Evolutionary conservation across 2,329 filamentous ascomycete species (phyloP), one percentile per base, ranked within the genome.

Genomic region (Endoconidiophora polonica): DNA sequence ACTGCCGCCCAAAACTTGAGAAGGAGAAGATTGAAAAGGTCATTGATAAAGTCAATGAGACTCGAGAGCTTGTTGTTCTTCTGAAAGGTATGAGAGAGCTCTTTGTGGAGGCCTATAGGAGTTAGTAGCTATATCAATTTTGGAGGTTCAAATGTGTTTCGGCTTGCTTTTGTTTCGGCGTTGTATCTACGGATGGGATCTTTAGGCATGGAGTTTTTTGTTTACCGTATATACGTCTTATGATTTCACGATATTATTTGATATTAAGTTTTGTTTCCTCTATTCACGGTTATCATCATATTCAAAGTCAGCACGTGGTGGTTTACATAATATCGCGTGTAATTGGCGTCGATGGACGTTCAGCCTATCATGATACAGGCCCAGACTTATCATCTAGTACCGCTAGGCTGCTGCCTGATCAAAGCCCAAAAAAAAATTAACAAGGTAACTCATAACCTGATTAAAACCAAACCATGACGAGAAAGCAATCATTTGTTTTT

Each of bases 1-100:
- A 85, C 57, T 83, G 81, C 58, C 73, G 83, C 60, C 91, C 91
- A 10, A 90, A 86, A 66, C 68, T 94, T 55, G 84, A 93, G 60
- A 70, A 73, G 54, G 84, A 87, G 55, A 81, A 80, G 57, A 76
- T 91, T 41, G 84, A 91, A 49, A 73, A 74, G 61, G 80, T 91
- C 44, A 64, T 88, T 50, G 84, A 93, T 56, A 72, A 73, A 60
- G 72, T 95, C 52, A 94, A 94, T 60, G 87, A 95, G 69, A 76
- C 73, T 45, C 72, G 83, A 57, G 83, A 88, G 61, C 61, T 93
- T 59, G 76, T 74, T 3, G 68, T 73, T 39, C 71, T 91, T 61
- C 65, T 91, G 52, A 91, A 90, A 68, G 82, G 81, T 2, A 91
- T 93, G 83, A 72, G 85, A 57, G 79, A 83, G 63, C 61, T 90